Evolutionary conservation across 2,329 filamentous ascomycete species (phyloP).

Genomic region (Lachnellula hyalina): DNA sequence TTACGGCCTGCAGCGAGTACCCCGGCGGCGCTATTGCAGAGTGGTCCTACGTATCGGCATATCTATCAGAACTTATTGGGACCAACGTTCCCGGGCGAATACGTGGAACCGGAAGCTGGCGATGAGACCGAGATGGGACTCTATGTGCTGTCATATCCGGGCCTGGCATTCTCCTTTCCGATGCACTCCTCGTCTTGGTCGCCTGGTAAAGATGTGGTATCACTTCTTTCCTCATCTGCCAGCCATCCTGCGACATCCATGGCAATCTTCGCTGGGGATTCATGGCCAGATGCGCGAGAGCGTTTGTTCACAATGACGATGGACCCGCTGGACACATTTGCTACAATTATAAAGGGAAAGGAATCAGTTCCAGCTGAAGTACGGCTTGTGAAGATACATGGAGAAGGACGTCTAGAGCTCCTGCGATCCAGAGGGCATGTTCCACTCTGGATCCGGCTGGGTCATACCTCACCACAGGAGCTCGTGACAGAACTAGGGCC

Average conservation of each 20-base stretch:
- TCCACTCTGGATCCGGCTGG: conserved; percentile 67
- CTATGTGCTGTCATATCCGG: conserved; percentile 91
- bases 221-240: conserved; percentile 72
- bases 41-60: conserved; percentile 75
- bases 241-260: conserved; percentile 76
- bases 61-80: conserved; percentile 93
- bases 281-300: conserved; percentile 79
- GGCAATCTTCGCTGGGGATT: conserved; percentile 85
- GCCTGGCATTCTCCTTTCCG: conserved; percentile 88
- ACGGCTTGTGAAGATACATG: conserved; percentile 71
- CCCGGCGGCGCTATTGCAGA: conserved; percentile 25
- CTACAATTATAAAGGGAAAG: conserved; percentile 63
- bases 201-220: conserved; percentile 73
- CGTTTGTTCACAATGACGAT: conserved; percentile 71
- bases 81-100: conserved; percentile 91
- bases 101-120: conserved; percentile 57
- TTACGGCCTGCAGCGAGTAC: conserved; percentile 53
- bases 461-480: conserved; percentile 87
- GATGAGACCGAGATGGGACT: conserved; percentile 56
- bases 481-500: conserved; percentile 85
- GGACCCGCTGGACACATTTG: conserved; percentile 67
- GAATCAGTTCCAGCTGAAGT: conserved; percentile 86
- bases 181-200: conserved; percentile 71
- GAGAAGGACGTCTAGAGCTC: conserved; percentile 73
- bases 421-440: conserved; percentile 63